Conservation (phyloP, 371 early-diverging fungal species). For the Circinella umbellata region DNA sequence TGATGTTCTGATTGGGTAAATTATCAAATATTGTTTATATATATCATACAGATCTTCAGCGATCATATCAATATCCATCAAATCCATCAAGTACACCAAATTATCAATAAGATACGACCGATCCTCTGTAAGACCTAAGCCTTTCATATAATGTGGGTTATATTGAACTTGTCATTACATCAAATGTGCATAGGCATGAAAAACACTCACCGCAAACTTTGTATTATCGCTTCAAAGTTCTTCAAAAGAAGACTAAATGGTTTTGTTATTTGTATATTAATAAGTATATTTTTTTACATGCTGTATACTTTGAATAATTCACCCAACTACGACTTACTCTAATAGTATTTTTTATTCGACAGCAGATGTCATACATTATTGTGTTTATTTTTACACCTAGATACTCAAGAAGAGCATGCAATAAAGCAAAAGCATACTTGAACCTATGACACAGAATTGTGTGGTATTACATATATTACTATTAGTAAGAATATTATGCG, state of each 20-base stretch:
- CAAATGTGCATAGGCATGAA: conserved; percentile 18
- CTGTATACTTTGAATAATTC: background rate
- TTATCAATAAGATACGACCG: too few relatives aligned
- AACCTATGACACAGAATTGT: background rate
- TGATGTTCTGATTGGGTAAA: too few relatives aligned
- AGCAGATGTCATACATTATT: conserved; percentile 16
- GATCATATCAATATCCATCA: too few relatives aligned
- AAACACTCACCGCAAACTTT: conserved; percentile 1
- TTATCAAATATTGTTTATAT: too few relatives aligned
- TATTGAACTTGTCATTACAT: conserved; percentile 15
- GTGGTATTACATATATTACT: background rate
- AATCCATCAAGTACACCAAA: too few relatives aligned
- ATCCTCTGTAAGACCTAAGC: conserved; percentile 12
- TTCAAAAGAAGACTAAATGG: background rate
- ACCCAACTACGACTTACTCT: background rate
- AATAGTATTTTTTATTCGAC: background rate
- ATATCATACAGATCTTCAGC: too few relatives aligned
- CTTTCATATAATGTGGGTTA: conserved; percentile 12
- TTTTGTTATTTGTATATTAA: background rate
- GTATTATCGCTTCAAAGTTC: background rate
- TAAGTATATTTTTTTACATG: background rate
- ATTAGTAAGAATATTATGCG: background rate
- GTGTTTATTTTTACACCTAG: background rate
- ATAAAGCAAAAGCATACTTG: conserved; percentile 7
- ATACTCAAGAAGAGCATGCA: background rate